Conservation (phyloP, 23 red algal species). For the Gracilaria caudata region DNA sequence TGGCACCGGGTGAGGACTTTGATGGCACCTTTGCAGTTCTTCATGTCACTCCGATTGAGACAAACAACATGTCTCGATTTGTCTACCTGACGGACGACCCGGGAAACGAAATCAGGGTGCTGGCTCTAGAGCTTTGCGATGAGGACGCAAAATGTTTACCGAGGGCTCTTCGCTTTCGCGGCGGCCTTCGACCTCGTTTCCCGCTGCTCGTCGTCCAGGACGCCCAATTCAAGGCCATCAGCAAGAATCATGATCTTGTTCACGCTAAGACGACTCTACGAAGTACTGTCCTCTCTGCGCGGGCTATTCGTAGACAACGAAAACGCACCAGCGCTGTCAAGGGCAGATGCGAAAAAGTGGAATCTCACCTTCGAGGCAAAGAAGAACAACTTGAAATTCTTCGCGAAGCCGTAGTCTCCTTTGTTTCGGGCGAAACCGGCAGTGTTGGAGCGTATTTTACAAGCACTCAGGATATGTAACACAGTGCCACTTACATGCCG, state of each 20-base stretch:
- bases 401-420: slow-evolving; percentile 65
- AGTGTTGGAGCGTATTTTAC: slow-evolving; percentile 73
- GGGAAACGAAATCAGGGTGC: slow-evolving; percentile 29
- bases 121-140: slow-evolving; percentile 59
- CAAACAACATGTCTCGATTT: slow-evolving; percentile 14
- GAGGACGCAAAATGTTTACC: slow-evolving; percentile 42
- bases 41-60: slow-evolving; percentile 27
- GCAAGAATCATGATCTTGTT: slow-evolving; percentile 44
- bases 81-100: slow-evolving; percentile 53
- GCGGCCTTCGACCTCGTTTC: slow-evolving; percentile 41
- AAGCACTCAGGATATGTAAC: slow-evolving; percentile 65
- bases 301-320: slow-evolving; percentile 19
- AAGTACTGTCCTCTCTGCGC: slow-evolving; percentile 38
- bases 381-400: slow-evolving; percentile 63
- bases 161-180: slow-evolving; percentile 37
- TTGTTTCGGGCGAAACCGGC: slow-evolving; percentile 39
- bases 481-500: slow-evolving; percentile 40
- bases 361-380: slow-evolving; percentile 41
- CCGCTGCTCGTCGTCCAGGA: slow-evolving; percentile 41
- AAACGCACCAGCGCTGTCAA: slow-evolving; percentile 4
- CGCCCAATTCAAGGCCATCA: slow-evolving; percentile 31
- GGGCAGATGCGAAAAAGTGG: slow-evolving; percentile 7
- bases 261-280: slow-evolving; percentile 53
- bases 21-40: slow-evolving; percentile 58
- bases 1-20: slow-evolving; percentile 35